A percentile compares a stretch with the other conserved stretches of the same genome.
phyloP scores from a whole-genome alignment of 768 basidiomycete species.

The Exidia glandulosa region DNA sequence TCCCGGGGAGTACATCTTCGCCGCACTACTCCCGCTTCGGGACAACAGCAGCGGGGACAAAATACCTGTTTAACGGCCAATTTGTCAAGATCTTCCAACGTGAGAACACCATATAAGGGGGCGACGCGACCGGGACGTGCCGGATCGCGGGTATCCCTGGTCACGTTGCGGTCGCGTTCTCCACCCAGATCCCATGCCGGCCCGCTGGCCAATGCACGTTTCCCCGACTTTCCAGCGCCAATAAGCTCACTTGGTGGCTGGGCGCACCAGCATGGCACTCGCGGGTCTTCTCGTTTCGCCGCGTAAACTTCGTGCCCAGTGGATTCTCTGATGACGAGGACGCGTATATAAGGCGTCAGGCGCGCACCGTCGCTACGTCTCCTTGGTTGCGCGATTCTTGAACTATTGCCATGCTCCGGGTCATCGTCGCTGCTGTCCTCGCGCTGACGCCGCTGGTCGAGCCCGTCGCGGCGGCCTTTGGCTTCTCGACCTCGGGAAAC shows the following conservation, averaged over 20 bases:
- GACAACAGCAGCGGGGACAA: too few species aligned
- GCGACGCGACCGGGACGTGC: background rate
- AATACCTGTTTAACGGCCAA: too few species aligned
- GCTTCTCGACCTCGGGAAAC: slow-evolving; percentile 30
- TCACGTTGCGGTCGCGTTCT: background rate
- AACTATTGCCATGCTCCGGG: background rate
- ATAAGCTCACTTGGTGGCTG: background rate
- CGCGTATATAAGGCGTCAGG: background rate
- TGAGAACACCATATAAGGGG: too few species aligned
- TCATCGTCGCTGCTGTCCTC: background rate
- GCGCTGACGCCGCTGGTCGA: slow-evolving; percentile 12
- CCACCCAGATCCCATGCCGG: background rate
- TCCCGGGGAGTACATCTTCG: background rate
- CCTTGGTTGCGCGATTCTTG: background rate
- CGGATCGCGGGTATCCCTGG: background rate
- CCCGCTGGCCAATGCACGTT: background rate
- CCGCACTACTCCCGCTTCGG: background rate
- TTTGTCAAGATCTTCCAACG: background rate
- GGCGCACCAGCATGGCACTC: background rate
- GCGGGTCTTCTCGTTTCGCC: background rate
- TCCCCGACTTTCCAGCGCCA: too few species aligned
- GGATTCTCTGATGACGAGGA: background rate
- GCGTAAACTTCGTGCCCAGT: background rate
- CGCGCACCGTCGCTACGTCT: background rate
- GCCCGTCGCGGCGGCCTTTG: slow-evolving; percentile 33